Conservation (phyloP, 768 basidiomycete species). For the Coprinellus aureogranulatus region DNA sequence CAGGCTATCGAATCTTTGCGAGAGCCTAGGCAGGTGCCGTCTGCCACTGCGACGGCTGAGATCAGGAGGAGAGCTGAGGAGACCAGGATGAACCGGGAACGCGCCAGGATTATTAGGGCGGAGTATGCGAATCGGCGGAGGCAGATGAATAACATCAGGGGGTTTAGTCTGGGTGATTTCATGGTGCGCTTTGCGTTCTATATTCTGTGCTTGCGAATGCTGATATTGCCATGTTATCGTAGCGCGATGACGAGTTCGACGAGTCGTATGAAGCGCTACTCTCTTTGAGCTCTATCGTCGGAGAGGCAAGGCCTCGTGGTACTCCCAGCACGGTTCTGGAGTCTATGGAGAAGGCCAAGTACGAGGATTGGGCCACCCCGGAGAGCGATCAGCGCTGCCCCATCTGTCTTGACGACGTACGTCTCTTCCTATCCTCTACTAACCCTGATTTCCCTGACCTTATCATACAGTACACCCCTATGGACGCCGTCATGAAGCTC, state of each 20-base stretch:
- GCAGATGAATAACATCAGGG: not conserved
- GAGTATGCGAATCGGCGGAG: not conserved
- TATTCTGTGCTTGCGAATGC: too few species aligned
- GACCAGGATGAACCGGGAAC: not conserved
- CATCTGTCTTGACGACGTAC: constrained; percentile 81
- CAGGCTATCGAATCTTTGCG: too few species aligned
- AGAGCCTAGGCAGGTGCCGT: too few species aligned
- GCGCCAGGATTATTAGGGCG: not conserved
- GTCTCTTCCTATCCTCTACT: constrained; percentile 24
- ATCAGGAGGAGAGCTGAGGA: too few species aligned
- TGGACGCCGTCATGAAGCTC: constrained; percentile 65
- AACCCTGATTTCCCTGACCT: constrained; percentile 9
- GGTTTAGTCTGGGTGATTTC: constrained; percentile 38
- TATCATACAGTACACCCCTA: constrained; percentile 52
- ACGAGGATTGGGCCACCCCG: constrained; percentile 12
- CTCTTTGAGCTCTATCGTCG: constrained; percentile 54
- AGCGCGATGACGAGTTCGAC: constrained; percentile 79
- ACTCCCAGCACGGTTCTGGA: constrained; percentile 63
- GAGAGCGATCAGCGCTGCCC: constrained; percentile 65
- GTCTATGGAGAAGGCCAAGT: constrained; percentile 30
- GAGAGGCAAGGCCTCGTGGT: constrained; percentile 65
- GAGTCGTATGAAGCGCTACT: constrained; percentile 70
- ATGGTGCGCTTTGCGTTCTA: constrained; percentile 24
- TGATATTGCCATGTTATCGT: not conserved
- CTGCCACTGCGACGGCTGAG: too few species aligned